These are phyloP conservation scores for Ascoidea rubescens DNA, from an alignment of 805 yeast species.

Conservation along the genomic window DNA sequence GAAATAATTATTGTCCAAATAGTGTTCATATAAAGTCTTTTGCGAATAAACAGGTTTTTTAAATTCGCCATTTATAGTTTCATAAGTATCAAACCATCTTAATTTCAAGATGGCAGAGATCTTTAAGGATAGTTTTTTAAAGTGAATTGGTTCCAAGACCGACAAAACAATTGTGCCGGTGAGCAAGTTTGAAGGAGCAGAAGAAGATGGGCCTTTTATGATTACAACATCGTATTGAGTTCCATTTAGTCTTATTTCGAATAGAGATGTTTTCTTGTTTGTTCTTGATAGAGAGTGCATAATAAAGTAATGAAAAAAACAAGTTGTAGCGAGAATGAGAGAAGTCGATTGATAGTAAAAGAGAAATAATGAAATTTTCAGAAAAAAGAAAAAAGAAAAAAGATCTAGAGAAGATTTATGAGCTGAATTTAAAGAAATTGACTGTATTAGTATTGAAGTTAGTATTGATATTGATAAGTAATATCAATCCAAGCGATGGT, in stretches of 20 bases:
- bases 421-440: too few species aligned
- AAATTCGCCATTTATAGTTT: conserved; percentile 17
- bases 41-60: background rate
- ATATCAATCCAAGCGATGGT: too few species aligned
- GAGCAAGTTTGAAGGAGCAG: conserved; percentile 64
- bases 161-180: conserved; percentile 70
- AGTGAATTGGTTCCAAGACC: conserved; percentile 57
- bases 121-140: conserved; percentile 50
- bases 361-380: too few species aligned
- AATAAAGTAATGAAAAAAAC: too few species aligned
- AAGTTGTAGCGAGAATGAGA: too few species aligned
- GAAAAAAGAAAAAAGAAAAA: too few species aligned
- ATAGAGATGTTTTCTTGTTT: conserved; percentile 22
- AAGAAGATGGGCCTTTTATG: conserved; percentile 62
- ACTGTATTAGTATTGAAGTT: too few species aligned
- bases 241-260: conserved; percentile 46
- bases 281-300: conserved; percentile 15
- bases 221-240: conserved; percentile 68
- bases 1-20: too few species aligned
- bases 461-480: too few species aligned
- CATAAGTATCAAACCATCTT: conserved; percentile 44
- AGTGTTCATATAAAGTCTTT: background rate
- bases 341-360: too few species aligned
- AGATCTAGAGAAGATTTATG: too few species aligned
- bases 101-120: conserved; percentile 55